phyloP scores from a whole-genome alignment of 1,139 yeast genomes.

The Pichia sp. region DNA sequence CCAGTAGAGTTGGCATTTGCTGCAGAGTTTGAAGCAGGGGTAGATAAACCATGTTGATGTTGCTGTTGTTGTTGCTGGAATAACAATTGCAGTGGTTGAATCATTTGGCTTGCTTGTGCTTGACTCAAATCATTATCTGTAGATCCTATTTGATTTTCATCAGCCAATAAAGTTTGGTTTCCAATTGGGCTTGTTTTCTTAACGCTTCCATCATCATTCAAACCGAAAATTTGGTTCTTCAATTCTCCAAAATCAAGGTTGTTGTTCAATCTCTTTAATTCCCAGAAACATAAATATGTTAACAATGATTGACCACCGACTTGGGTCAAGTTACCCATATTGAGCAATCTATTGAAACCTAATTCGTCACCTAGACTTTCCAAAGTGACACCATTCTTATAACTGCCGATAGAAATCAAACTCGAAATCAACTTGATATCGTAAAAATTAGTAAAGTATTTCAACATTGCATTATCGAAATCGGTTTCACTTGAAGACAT shows the following conservation, averaged over 20 bases:
- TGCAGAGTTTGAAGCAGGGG: neutral
- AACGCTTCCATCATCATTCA: slow-evolving; percentile 24
- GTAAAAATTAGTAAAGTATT: slow-evolving; percentile 78
- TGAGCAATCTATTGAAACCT: slow-evolving; percentile 34
- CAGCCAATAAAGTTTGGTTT: neutral
- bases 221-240: slow-evolving; percentile 36
- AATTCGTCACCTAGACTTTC: slow-evolving; percentile 52
- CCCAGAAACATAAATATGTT: slow-evolving; percentile 50
- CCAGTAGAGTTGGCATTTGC: neutral
- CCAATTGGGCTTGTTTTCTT: neutral
- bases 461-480: slow-evolving; percentile 67
- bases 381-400: slow-evolving; percentile 30
- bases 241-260: slow-evolving; percentile 24
- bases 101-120: slow-evolving; percentile 5
- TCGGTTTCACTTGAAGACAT: slow-evolving; percentile 85
- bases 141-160: neutral
- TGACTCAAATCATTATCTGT: neutral
- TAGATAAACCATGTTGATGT: neutral
- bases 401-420: slow-evolving; percentile 27
- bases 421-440: slow-evolving; percentile 81
- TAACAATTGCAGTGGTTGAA: slow-evolving; percentile 11
- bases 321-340: slow-evolving; percentile 33
- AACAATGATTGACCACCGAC: slow-evolving; percentile 55
- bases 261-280: slow-evolving; percentile 37
- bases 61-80: slow-evolving; percentile 13